Conservation (phyloP, 345 rosid species). For the Brassica juncea region DNA sequence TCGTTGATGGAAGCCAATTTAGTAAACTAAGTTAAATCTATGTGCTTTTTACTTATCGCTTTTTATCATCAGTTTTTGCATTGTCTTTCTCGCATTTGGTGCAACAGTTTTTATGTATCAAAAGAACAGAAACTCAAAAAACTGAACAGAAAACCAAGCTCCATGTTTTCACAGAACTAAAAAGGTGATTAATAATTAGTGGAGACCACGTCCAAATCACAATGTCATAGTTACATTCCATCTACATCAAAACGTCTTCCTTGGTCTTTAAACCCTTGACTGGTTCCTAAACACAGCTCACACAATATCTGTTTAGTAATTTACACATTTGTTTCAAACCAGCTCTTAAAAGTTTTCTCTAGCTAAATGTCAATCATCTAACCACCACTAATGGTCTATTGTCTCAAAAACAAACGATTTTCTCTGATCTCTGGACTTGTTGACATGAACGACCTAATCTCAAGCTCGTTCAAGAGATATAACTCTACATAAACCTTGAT, state of each 20-base stretch:
- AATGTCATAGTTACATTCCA: slow-evolving; percentile 2
- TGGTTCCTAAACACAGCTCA: slow-evolving; percentile 34
- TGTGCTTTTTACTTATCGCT: not conserved
- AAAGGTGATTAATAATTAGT: slow-evolving; percentile 3
- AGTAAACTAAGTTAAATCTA: not conserved
- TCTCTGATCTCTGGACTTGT: slow-evolving; percentile 9
- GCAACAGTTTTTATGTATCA: not conserved
- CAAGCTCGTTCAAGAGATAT: slow-evolving; percentile 57
- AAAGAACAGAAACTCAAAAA: not conserved
- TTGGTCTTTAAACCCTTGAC: slow-evolving; percentile 27
- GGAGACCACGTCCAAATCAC: slow-evolving; percentile 37
- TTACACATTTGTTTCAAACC: slow-evolving; percentile 14
- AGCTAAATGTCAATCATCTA: slow-evolving; percentile 17
- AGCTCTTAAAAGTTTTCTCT: slow-evolving; percentile 10
- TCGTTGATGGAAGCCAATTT: not conserved
- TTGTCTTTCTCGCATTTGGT: not conserved
- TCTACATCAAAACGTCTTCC: slow-evolving; percentile 26
- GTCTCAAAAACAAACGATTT: not conserved
- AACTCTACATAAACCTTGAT: not conserved
- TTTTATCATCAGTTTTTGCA: not conserved
- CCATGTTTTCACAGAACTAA: slow-evolving; percentile 32
- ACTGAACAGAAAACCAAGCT: slow-evolving; percentile 10
- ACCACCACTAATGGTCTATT: not conserved
- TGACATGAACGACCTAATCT: slow-evolving; percentile 56
- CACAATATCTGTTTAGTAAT: slow-evolving; percentile 9